Percentiles rank a stretch among this genome's conserved stretches.
Evolutionary conservation across 805 yeast species (phyloP).

Genomic region (Kuraishia ogatae): DNA sequence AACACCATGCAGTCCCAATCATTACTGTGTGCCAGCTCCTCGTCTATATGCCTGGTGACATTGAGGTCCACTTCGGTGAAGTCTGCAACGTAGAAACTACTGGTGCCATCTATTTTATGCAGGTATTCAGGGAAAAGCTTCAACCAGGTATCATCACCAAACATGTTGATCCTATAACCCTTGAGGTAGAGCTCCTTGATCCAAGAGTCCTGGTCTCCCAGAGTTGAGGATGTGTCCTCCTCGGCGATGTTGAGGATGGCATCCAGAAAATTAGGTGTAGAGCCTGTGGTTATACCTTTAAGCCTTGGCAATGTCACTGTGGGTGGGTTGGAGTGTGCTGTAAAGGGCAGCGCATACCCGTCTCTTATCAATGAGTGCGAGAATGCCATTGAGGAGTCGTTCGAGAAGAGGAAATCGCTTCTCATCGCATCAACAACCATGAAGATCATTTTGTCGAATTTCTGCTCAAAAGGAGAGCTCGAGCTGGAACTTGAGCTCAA

Average conservation of each 20-base stretch:
- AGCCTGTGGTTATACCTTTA: conserved; percentile 90
- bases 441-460: conserved; percentile 61
- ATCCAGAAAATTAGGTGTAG: conserved; percentile 89
- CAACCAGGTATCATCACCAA: conserved; percentile 98
- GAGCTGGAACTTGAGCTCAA: too few species aligned
- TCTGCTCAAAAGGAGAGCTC: conserved; percentile 22
- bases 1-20: conserved; percentile 82
- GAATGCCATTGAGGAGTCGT: conserved; percentile 54
- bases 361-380: conserved; percentile 55
- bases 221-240: conserved; percentile 61
- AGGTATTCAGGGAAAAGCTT: conserved; percentile 75
- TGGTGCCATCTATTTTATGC: conserved; percentile 70
- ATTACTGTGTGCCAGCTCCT: conserved; percentile 35
- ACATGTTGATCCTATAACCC: conserved; percentile 58
- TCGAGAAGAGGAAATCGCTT: conserved; percentile 73
- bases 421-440: conserved; percentile 93
- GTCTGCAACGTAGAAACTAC: conserved; percentile 91
- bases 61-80: conserved; percentile 90
- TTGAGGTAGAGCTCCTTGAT: conserved; percentile 48
- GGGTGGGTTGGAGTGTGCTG: conserved; percentile 91
- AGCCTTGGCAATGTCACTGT: conserved; percentile 93
- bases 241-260: conserved; percentile 93
- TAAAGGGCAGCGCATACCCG: conserved; percentile 78
- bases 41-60: conserved; percentile 78
- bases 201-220: conserved; percentile 83